phyloP scores from a whole-genome alignment of 164 flowering plant species.

The Sextonia rubra region DNA sequence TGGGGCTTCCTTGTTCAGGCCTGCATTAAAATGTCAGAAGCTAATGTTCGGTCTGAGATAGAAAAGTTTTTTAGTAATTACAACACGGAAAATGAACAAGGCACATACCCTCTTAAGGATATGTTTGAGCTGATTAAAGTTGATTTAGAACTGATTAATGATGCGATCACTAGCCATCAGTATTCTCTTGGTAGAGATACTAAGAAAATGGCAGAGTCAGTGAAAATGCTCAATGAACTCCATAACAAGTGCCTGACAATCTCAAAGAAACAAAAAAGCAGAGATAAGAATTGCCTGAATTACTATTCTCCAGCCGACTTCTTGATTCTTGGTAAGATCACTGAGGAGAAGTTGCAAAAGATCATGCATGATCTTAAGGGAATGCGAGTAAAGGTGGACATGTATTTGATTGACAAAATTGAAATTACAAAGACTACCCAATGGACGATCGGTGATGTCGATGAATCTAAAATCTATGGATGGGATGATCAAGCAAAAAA shows the following conservation, averaged over 20 bases:
- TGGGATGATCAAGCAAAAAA: background rate
- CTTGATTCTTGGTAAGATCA: background rate
- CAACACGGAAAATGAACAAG: background rate
- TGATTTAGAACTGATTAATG: background rate
- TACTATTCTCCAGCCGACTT: background rate
- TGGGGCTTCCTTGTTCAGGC: background rate
- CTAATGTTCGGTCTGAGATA: background rate
- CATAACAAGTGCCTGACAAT: background rate
- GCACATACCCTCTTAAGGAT: background rate
- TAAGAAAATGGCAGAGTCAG: background rate
- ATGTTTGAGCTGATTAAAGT: background rate
- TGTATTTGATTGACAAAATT: background rate
- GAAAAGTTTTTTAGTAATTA: background rate
- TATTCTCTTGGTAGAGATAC: background rate
- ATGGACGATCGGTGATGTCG: background rate
- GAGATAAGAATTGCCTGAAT: background rate
- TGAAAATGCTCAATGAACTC: background rate
- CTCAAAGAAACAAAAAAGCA: background rate
- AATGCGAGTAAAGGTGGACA: background rate
- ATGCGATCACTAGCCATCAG: background rate
- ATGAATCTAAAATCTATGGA: constrained; percentile 2
- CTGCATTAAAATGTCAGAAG: constrained; percentile 2
- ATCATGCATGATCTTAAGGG: background rate
- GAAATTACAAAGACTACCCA: background rate
- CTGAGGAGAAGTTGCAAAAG: background rate